These are phyloP conservation scores for Daldinia childiae DNA, from an alignment of 495 filamentous ascomycete genomes.

Conservation along the genomic window DNA sequence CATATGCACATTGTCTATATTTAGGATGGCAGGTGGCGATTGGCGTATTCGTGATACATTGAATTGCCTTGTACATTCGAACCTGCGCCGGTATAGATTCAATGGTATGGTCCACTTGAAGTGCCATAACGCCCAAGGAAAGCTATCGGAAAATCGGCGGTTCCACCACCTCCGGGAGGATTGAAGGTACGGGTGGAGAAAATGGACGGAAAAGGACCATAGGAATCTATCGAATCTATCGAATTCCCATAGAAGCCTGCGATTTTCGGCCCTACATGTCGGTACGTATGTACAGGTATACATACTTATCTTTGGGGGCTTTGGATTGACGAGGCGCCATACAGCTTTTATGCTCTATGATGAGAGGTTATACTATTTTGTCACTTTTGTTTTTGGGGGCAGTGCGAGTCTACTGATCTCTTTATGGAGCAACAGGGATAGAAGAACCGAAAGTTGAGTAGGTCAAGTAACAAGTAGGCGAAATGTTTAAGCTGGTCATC, in stretches of 20 bases:
- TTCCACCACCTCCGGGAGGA: constrained; percentile 1
- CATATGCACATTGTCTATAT: constrained; percentile 1
- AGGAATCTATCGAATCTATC: constrained; percentile 2
- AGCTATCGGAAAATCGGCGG: neutral
- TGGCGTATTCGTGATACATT: neutral
- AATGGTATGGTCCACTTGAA: neutral
- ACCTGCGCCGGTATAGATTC: neutral
- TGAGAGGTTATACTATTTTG: neutral
- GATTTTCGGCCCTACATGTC: neutral
- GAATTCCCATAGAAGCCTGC: neutral
- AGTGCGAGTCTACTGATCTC: neutral
- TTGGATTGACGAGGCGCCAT: neutral
- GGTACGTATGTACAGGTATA: neutral
- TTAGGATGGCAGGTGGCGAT: neutral
- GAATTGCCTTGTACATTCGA: neutral
- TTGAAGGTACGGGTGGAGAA: neutral
- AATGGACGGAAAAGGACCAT: neutral
- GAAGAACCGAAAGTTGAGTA: neutral
- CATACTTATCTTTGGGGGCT: neutral
- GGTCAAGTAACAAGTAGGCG: neutral
- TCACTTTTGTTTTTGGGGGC: neutral
- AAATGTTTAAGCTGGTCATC: constrained; percentile 5
- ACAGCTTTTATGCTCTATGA: neutral
- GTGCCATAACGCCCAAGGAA: neutral
- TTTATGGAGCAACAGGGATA: neutral